These are phyloP conservation scores for Neurospora sp. DNA, from an alignment of 495 filamentous ascomycete genomes.

Conservation along the genomic window DNA sequence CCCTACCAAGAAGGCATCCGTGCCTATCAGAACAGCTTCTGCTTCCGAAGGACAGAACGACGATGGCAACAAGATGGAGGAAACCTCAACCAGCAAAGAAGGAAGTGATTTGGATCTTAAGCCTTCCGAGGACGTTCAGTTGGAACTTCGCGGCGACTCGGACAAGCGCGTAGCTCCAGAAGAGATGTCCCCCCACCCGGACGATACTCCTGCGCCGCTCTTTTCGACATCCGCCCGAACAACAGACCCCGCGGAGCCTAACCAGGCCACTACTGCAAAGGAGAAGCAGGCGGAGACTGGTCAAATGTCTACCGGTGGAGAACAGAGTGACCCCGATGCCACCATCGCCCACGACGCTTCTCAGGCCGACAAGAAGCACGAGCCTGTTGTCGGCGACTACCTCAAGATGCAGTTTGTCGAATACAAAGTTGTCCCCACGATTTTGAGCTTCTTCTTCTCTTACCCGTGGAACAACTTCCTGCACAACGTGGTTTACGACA, in stretches of 20 bases:
- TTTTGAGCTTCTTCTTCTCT: constrained; percentile 94
- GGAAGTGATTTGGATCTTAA: background rate
- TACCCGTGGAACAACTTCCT: constrained; percentile 99
- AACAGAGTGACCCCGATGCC: constrained; percentile 5
- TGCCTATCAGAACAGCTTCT: background rate
- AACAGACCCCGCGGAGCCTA: background rate
- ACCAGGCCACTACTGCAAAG: background rate
- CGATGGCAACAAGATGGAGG: background rate
- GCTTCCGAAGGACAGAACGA: background rate
- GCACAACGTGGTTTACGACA: constrained; percentile 98
- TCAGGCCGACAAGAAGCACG: constrained; percentile 9
- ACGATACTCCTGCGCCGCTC: constrained; percentile 60
- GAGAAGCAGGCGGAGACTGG: constrained; percentile 2
- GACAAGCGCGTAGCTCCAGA: background rate
- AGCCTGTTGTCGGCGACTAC: constrained; percentile 93
- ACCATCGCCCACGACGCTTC: constrained; percentile 6
- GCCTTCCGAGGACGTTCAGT: background rate
- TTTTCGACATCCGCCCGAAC: constrained; percentile 29
- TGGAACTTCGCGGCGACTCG: background rate
- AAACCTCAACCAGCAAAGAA: background rate
- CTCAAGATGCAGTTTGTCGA: constrained; percentile 97
- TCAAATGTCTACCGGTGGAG: constrained; percentile 11
- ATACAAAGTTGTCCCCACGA: constrained; percentile 88
- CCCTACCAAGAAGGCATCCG: constrained; percentile 29
- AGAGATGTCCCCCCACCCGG: constrained; percentile 42